Evolutionary conservation across 169 alveolate species (phyloP), one percentile per base, ranked within the genome.

Genomic region (Amoebophrya sp.): DNA sequence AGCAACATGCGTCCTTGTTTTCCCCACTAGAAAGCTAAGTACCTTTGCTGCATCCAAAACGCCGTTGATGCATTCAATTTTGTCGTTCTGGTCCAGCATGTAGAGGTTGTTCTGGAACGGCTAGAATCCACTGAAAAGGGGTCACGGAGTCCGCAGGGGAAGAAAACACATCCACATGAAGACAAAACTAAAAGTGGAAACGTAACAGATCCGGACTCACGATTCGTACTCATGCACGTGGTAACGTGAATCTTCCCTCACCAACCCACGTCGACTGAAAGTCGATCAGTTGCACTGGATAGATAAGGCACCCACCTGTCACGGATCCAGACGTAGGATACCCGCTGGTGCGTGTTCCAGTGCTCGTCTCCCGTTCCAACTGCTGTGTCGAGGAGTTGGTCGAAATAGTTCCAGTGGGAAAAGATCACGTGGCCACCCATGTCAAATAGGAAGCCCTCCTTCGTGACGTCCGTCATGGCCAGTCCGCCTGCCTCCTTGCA

Each of bases 351-450:
- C 25, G 66, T 33, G 33, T 89, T 89, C 91, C 91, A 89, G 54
- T 89, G 29, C 77, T 38, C 32, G 29, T 39, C 77, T 53, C 91
- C 91, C 0, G 66, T 18, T 32, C 89, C 92, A 0, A 47, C 54
- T 0, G 92, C 92, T 23, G 66, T 29, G 83, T 90, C 92, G 29
- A 90, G 83, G 23, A 90, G 77, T 23, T 90, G 41, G 55, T 90
- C 92, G 88, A 90, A 90, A 47, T 90, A 90, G 40, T 90, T 66
- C 40, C 33, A 90, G 92, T 90, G 92, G 23, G 53, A 25, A 89
- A 90, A 90, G 53, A 90, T 90, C n/a, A 90, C 92, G 89, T 90
- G 92, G 89, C 92, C 92, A 3, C 92, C 92, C 88, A 90, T 40
- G 38, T 90, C 92, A 38, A 39, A 90, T 29, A 54, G 88, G 92